Evolutionary conservation across 2,329 filamentous ascomycete genomes (phyloP), one percentile per base, ranked within the genome.

Genomic region (Coniochaeta ligniaria): DNA sequence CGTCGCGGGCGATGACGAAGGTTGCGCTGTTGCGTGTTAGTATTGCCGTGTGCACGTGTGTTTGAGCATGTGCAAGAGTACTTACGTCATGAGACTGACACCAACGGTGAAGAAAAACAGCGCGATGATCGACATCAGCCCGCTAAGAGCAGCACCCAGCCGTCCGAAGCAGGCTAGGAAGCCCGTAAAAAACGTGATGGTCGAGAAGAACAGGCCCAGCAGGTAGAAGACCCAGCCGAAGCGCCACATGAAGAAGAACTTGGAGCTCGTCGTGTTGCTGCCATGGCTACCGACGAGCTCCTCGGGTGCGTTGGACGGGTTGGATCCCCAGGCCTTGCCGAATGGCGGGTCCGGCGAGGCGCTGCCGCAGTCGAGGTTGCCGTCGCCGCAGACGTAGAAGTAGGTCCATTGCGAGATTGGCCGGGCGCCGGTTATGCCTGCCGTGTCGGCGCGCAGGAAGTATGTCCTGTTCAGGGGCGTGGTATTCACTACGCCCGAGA

Each of bases 171-270:
- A 86, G 17, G 89, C 88, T 17, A 92, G 74, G 63, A 92, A 80
- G 64, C 86, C 84, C 12, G 81, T 76, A 73, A 92, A 83, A 71
- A 93, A 85, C 63, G 88, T 84, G 28, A 85, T 60, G 56, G 84
- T 80, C 64, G 84, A 84, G 73, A 96, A 95, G 80, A 96, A 86
- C 41, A 97, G 83, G 20, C 87, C 85, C 66, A 98, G 88, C 60
- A 98, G 79, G 78, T 90, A 90, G 75, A 96, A 95, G 41, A 93
- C 91, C 84, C 94, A 98, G 74, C 91, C 89, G 78, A 97, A 96
- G 45, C 94, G 86, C 78, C 92, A 96, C 71, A 95, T 82, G 76
- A 92, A 91, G 78, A 83, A 98, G 80, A 87, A 96, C 64, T 77
- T 75, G 24, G 64, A 72, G 63, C 80, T 82, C 6, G 85, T 88